Conservation (phyloP, 2,329 filamentous ascomycete species). For the Rutstroemia sp. region DNA sequence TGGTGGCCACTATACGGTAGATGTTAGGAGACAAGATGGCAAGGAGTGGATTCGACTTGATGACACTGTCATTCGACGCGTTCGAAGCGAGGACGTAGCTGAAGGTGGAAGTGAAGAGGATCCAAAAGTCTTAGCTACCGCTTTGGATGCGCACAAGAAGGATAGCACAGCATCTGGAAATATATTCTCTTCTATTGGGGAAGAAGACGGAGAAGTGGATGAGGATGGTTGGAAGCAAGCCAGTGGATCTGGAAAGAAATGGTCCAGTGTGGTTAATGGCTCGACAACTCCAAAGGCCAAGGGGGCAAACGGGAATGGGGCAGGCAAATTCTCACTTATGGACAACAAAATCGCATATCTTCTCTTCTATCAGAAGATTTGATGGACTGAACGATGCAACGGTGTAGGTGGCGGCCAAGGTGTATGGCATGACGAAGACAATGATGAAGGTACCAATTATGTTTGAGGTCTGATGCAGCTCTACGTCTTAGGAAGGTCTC, state of each 20-base stretch:
- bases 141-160: slow-evolving; percentile 60
- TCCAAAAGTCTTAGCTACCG: slow-evolving; percentile 57
- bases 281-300: slow-evolving; percentile 48
- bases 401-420: neutral
- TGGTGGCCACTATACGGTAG: slow-evolving; percentile 96
- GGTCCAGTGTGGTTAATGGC: slow-evolving; percentile 64
- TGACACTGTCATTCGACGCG: slow-evolving; percentile 80
- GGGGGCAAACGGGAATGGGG: slow-evolving; percentile 34
- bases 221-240: slow-evolving; percentile 83
- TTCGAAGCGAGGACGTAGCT: slow-evolving; percentile 82
- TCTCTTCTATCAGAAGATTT: slow-evolving; percentile 71
- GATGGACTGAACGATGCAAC: slow-evolving; percentile 5
- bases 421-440: neutral
- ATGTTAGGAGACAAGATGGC: slow-evolving; percentile 90
- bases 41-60: slow-evolving; percentile 94
- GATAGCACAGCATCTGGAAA: slow-evolving; percentile 49
- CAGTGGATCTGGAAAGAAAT: slow-evolving; percentile 65
- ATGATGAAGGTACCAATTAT: neutral
- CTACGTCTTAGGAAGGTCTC: too few species aligned
- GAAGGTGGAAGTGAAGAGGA: slow-evolving; percentile 78
- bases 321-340: slow-evolving; percentile 50
- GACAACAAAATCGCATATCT: slow-evolving; percentile 98
- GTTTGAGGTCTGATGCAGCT: neutral
- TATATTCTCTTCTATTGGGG: slow-evolving; percentile 60
- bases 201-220: slow-evolving; percentile 60